Percentiles rank a stretch among this genome's conserved stretches.
Conservation (phyloP, 2,329 filamentous ascomycete species). For the Botrytis fabae region DNA sequence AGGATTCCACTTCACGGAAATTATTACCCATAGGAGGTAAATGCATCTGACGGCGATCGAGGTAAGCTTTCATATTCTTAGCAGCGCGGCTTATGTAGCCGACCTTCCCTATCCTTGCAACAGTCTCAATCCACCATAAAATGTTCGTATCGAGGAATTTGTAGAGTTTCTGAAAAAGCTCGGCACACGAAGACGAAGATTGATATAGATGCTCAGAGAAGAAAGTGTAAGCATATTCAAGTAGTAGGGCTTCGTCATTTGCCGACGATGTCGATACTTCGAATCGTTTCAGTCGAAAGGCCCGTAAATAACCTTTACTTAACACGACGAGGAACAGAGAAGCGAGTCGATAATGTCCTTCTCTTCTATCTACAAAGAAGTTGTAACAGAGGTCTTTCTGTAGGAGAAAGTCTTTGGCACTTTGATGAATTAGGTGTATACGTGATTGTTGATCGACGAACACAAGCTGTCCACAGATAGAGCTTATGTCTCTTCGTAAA, state of each 20-base stretch:
- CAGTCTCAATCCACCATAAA: not conserved
- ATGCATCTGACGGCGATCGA: not conserved
- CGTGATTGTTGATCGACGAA: conserved; percentile 34
- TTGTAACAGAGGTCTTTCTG: not conserved
- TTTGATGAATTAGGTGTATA: not conserved
- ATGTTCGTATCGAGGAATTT: not conserved
- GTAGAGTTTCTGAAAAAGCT: not conserved
- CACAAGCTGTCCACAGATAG: conserved; percentile 41
- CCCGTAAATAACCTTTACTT: not conserved
- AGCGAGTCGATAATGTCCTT: not conserved
- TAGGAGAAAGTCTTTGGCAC: not conserved
- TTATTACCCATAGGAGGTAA: not conserved
- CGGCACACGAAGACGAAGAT: not conserved
- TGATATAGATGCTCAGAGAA: not conserved
- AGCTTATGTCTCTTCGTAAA: conserved; percentile 34
- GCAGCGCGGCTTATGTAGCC: not conserved
- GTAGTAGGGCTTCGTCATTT: not conserved
- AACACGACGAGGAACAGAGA: not conserved
- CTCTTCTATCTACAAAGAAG: not conserved
- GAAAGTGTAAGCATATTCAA: not conserved
- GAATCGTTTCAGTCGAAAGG: not conserved
- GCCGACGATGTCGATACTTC: not conserved
- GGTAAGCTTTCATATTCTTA: not conserved
- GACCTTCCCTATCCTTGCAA: not conserved
- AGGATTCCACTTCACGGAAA: not conserved